phyloP scores from a whole-genome alignment of 164 flowering plant genomes.

The Chimonanthus salicifolius region DNA sequence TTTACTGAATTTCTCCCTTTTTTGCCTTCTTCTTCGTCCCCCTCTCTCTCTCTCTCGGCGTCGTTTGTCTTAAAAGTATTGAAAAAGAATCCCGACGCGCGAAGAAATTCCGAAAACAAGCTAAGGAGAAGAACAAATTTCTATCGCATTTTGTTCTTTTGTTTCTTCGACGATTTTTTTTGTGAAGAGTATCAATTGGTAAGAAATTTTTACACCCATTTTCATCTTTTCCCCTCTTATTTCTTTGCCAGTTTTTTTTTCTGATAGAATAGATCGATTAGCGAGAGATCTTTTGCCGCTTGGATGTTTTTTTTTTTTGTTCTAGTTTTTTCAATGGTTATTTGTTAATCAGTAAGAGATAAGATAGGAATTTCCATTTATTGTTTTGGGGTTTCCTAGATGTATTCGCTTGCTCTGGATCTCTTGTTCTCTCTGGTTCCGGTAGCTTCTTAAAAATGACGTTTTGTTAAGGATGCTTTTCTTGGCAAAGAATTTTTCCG shows the following conservation, averaged over 20 bases:
- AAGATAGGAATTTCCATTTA: background rate
- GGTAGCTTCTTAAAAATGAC: too few species aligned
- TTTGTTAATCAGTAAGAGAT: too few species aligned
- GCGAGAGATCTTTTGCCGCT: background rate
- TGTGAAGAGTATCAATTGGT: background rate
- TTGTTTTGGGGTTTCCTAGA: background rate
- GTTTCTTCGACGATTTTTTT: background rate
- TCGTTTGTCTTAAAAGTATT: too few species aligned
- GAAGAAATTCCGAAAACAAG: background rate
- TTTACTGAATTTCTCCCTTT: background rate
- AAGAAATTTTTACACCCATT: background rate
- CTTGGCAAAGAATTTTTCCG: too few species aligned
- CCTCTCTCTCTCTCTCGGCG: too few species aligned
- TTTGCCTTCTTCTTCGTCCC: background rate
- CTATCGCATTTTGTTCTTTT: background rate
- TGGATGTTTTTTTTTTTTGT: background rate
- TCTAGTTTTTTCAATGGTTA: background rate
- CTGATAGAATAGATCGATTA: background rate
- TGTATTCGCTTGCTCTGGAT: background rate
- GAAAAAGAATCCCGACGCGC: background rate
- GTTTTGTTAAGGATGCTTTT: too few species aligned
- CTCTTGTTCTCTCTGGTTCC: background rate
- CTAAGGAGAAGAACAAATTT: background rate
- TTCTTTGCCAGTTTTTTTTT: background rate
- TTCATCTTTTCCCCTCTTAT: background rate